Conservation (phyloP, 805 yeast genomes). For the Scheffersomyces coipomensis region DNA sequence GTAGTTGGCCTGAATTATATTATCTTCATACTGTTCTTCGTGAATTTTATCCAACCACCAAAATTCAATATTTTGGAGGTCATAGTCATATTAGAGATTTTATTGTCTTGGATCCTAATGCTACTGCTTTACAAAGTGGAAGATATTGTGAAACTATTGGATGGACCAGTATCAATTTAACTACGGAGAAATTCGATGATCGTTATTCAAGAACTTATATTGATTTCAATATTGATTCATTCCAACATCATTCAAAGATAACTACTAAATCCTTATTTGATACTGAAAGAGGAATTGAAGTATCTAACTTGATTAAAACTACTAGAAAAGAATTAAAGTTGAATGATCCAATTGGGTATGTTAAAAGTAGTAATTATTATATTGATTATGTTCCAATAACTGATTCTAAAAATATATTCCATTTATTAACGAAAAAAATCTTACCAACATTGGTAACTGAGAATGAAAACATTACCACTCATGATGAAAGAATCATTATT, state of each 20-base stretch:
- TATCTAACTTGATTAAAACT: conserved; percentile 43
- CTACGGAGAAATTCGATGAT: conserved; percentile 13
- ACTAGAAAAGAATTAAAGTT: conserved; percentile 51
- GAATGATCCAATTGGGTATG: conserved; percentile 58
- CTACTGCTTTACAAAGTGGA: conserved; percentile 89
- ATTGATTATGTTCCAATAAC: conserved; percentile 63
- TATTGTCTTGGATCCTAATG: conserved; percentile 57
- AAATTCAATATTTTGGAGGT: conserved; percentile 89
- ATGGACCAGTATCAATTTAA: conserved; percentile 59
- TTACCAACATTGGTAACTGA: conserved; percentile 44
- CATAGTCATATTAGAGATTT: conserved; percentile 92
- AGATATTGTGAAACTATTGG: conserved; percentile 94
- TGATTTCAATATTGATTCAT: conserved; percentile 76
- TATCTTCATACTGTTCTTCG: conserved; percentile 53
- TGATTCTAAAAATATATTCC: conserved; percentile 50
- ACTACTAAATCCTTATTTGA: conserved; percentile 31
- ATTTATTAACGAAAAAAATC: conserved; percentile 56
- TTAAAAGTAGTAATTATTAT: conserved; percentile 59
- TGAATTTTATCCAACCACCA: conserved; percentile 52
- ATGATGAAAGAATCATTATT: conserved; percentile 46
- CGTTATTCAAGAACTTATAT: conserved; percentile 64
- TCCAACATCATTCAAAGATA: conserved; percentile 54
- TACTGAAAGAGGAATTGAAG: conserved; percentile 53
- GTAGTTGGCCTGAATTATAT: conserved; percentile 53
- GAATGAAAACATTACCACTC: conserved; percentile 1